Evolutionary conservation across 768 basidiomycete genomes (phyloP), one percentile per base, ranked within the genome.

Genomic region (Mycena vitilis): DNA sequence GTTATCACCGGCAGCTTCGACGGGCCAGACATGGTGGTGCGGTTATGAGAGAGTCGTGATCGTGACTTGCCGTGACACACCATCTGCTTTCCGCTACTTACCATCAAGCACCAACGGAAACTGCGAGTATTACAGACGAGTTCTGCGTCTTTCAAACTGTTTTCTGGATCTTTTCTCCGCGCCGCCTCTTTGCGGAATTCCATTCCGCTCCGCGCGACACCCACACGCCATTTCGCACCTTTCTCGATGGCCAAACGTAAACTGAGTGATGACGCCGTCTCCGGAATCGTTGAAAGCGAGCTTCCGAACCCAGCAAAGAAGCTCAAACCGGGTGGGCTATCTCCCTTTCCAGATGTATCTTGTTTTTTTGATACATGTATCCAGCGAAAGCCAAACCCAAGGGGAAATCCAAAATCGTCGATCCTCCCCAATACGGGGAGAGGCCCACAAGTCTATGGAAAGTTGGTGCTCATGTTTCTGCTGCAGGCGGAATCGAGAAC

Each of bases 391-490:
- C 45, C 10, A 63, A 60, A 10, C 23, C 13, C 22, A 59, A 69
- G 25, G 58, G 45, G 30, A 69, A 60, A 38, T 44, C 65, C 34
- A 67, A 67, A 56, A 13, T 42, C 30, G 36, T 48, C 38, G 38
- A 54, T 13, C 61, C 61, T 15, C 38, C 52, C 10, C 45, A 55
- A 38, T 48, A 63, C 25, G 66, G 37, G 4, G 68, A 75, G n/a
- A 78, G 83, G 53, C 30, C 64, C 23, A 66, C 75, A 0, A 85
- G 81, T 51, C 72, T 75, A 0, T 92, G 90, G 90, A 91, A 91
- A 75, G 82, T 95, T 15, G 95, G 95, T 2, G 93, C 94, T 5
- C 95, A 96, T 74, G 91, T 95, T 25, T 94, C 93, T 16, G 86
- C 91, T 11, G 88, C 89, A 0, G 94, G 93, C 4, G 95, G 95